These are phyloP conservation scores for Babesia ovata DNA, from an alignment of 169 alveolate species.

Conservation along the genomic window DNA sequence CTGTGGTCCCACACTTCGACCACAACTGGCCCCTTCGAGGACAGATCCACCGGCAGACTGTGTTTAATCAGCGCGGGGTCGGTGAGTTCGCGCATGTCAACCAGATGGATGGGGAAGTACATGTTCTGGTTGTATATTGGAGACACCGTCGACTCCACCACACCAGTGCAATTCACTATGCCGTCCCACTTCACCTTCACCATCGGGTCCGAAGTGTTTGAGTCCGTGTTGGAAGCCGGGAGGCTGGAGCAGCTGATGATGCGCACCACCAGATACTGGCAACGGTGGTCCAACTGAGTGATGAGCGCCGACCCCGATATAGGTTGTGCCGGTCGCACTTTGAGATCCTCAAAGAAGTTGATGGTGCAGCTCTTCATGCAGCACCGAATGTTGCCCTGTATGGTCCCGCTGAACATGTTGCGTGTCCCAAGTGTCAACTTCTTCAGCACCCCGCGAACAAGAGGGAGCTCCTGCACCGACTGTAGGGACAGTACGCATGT, in stretches of 20 bases:
- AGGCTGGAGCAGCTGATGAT: slow-evolving; percentile 80
- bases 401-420: slow-evolving; percentile 76
- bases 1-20: slow-evolving; percentile 84
- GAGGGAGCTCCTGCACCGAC: slow-evolving; percentile 58
- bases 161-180: slow-evolving; percentile 75
- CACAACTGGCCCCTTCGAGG: slow-evolving; percentile 82
- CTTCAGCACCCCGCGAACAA: slow-evolving; percentile 64
- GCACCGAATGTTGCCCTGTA: slow-evolving; percentile 78
- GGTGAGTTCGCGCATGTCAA: slow-evolving; percentile 79
- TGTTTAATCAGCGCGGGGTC: slow-evolving; percentile 74
- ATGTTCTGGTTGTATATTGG: slow-evolving; percentile 84
- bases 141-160: slow-evolving; percentile 68
- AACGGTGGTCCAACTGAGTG: slow-evolving; percentile 41
- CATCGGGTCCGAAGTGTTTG: slow-evolving; percentile 81
- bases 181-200: slow-evolving; percentile 89
- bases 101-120: slow-evolving; percentile 84
- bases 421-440: slow-evolving; percentile 74
- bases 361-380: slow-evolving; percentile 71
- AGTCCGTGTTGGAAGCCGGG: slow-evolving; percentile 80
- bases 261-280: slow-evolving; percentile 61
- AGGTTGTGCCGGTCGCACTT: slow-evolving; percentile 52
- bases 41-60: slow-evolving; percentile 82
- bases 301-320: slow-evolving; percentile 49
- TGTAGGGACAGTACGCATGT: slow-evolving; percentile 51
- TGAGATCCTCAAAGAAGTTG: slow-evolving; percentile 40